Conservation (phyloP, 345 rosid genomes). For the Ceriops decandra region DNA sequence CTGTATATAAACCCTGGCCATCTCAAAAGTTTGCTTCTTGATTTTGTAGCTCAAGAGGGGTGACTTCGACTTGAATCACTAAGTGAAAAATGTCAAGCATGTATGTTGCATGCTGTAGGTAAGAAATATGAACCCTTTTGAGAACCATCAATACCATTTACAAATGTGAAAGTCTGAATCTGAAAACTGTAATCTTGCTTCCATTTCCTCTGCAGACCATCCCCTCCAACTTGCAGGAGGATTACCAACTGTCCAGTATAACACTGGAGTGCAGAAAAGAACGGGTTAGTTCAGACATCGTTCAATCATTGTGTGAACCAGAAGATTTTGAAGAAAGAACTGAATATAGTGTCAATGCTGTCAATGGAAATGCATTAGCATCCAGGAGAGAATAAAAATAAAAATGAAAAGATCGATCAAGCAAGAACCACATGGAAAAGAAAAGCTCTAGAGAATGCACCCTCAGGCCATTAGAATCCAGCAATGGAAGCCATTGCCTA, state of each 20-base stretch:
- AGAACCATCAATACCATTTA: not conserved
- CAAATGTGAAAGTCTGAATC: not conserved
- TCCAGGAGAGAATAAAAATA: not conserved
- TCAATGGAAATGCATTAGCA: not conserved
- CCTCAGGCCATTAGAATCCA: too few relatives aligned
- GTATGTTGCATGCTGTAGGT: not conserved
- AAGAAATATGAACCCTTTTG: not conserved
- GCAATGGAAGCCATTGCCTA: too few relatives aligned
- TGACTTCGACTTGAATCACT: not conserved
- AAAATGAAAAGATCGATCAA: not conserved
- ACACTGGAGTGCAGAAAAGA: not conserved
- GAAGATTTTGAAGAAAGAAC: not conserved
- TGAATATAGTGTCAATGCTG: not conserved
- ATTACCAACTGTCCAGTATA: not conserved
- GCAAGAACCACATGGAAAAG: too few relatives aligned
- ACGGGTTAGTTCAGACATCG: not conserved
- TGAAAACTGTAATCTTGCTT: not conserved
- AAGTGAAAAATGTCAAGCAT: not conserved
- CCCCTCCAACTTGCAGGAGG: not conserved
- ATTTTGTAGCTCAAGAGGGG: not conserved
- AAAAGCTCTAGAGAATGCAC: too few relatives aligned
- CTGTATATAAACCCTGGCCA: not conserved
- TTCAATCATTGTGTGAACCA: not conserved
- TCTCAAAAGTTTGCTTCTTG: not conserved
- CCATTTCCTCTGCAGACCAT: not conserved